Evolutionary conservation across 2,329 filamentous ascomycete genomes (phyloP).

Genomic region (Claviceps fusiformis): DNA sequence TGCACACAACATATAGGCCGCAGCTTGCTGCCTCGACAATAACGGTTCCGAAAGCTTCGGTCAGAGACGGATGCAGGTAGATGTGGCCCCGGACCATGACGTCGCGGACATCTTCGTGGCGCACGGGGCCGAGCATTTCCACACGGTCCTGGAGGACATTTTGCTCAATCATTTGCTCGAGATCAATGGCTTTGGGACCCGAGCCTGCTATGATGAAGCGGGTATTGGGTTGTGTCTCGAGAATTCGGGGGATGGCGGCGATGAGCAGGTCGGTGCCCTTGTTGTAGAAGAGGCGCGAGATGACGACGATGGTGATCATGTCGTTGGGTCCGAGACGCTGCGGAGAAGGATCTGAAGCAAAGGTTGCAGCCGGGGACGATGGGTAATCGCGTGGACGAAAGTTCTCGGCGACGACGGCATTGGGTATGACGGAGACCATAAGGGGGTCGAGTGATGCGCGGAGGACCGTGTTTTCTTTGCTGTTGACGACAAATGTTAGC

Average conservation of each 20-base stretch:
- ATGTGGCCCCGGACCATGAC: conserved; percentile 97
- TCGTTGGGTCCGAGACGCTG: conserved; percentile 68
- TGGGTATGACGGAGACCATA: conserved; percentile 96
- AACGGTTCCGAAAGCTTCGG: conserved; percentile 94
- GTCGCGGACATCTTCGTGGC: conserved; percentile 91
- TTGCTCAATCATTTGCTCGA: conserved; percentile 96
- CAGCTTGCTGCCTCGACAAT: conserved; percentile 95
- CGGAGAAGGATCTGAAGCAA: conserved; percentile 36
- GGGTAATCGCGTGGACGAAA: conserved; percentile 54
- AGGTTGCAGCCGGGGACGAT: conserved; percentile 19
- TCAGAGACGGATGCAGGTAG: conserved; percentile 87
- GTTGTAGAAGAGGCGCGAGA: conserved; percentile 95
- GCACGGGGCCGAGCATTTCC: conserved; percentile 78
- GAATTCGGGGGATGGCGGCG: conserved; percentile 82
- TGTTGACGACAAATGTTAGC: conserved; percentile 20
- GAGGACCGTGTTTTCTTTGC: conserved; percentile 95
- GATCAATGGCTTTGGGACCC: conserved; percentile 89
- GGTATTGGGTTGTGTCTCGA: conserved; percentile 80
- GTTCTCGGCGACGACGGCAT: conserved; percentile 92
- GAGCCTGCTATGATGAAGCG: conserved; percentile 95
- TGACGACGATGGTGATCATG: conserved; percentile 89
- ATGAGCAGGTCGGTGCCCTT: conserved; percentile 97
- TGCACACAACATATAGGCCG: conserved; percentile 91
- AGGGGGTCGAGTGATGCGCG: conserved; percentile 86
- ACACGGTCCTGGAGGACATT: conserved; percentile 90